Conservation (phyloP, 148 eudicot species). For the Silene uniflora region DNA sequence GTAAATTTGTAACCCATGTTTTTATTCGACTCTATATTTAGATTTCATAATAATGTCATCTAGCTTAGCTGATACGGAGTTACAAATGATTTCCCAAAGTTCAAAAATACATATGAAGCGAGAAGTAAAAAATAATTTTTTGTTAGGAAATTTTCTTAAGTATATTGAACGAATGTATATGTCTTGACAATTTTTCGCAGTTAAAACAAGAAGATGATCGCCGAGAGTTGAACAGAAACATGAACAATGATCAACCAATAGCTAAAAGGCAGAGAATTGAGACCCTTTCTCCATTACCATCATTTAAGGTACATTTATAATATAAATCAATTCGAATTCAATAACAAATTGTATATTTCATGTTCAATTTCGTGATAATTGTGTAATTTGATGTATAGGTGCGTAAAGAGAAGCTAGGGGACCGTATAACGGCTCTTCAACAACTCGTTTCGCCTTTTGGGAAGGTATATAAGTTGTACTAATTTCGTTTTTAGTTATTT, state of each 20-base stretch:
- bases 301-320: slow-evolving; percentile 63
- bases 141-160: no score
- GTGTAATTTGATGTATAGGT: slow-evolving; percentile 36
- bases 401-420: slow-evolving; percentile 93
- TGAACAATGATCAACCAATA: slow-evolving; percentile 38
- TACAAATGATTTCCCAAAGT: no score
- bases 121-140: no score
- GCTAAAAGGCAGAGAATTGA: slow-evolving; percentile 61
- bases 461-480: slow-evolving; percentile 46
- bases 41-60: no score
- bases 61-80: no score
- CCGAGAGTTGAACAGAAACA: slow-evolving; percentile 34
- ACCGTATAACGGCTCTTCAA: slow-evolving; percentile 85
- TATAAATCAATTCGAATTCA: neutral
- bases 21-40: no score
- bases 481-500: neutral
- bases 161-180: neutral
- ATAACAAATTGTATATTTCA: neutral
- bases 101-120: no score
- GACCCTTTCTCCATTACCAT: slow-evolving; percentile 74
- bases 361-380: neutral
- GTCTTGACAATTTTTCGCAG: slow-evolving; percentile 9
- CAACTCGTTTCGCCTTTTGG: slow-evolving; percentile 95
- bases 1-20: neutral
- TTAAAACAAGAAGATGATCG: slow-evolving; percentile 29